phyloP scores from a whole-genome alignment of 805 yeast species.

The Lipomyces mesembrius region DNA sequence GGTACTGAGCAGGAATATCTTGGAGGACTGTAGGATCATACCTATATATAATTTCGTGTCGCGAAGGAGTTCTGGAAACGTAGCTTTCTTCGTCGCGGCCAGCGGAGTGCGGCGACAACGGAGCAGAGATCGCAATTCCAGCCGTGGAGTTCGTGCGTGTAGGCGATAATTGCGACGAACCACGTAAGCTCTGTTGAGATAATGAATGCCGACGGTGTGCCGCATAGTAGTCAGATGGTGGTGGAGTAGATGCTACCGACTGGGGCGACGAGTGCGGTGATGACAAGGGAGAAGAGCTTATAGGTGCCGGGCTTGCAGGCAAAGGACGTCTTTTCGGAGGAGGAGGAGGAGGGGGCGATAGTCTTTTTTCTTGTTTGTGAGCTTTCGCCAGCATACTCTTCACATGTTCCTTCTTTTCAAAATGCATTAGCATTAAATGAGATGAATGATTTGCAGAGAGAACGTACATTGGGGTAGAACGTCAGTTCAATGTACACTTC shows the following conservation, averaged over 20 bases:
- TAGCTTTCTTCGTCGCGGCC: not conserved
- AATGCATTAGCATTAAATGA: not conserved
- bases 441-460: not conserved
- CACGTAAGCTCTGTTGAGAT: not conserved
- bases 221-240: not conserved
- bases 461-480: slow-evolving; percentile 57
- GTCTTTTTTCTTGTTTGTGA: not conserved
- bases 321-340: slow-evolving; percentile 8
- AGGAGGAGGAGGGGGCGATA: slow-evolving; percentile 10
- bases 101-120: not conserved
- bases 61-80: slow-evolving; percentile 5
- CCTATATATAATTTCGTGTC: slow-evolving; percentile 9
- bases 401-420: not conserved
- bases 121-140: not conserved
- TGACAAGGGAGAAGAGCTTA: not conserved
- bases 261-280: slow-evolving; percentile 3
- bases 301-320: not conserved
- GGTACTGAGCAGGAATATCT: slow-evolving; percentile 14
- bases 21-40: slow-evolving; percentile 18
- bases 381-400: not conserved
- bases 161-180: slow-evolving; percentile 18
- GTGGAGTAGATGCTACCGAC: not conserved
- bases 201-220: not conserved
- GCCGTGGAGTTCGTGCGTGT: slow-evolving; percentile 17
- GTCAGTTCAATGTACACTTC: slow-evolving; percentile 89